phyloP scores from a whole-genome alignment of 257 asterid species.

The Knoxia roxburghii region DNA sequence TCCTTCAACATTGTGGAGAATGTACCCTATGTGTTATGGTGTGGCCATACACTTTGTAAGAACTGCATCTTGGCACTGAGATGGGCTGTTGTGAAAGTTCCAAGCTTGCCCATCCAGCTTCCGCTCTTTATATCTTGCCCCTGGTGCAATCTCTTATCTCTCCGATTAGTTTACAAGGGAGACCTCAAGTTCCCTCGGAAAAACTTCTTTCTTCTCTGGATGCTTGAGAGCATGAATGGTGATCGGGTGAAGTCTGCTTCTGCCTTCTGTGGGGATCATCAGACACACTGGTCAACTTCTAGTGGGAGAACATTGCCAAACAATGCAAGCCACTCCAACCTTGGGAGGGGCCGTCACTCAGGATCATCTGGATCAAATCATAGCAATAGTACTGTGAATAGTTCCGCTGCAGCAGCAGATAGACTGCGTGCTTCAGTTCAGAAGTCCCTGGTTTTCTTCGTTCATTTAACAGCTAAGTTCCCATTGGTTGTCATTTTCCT shows the following conservation, averaged over 20 bases:
- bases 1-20: slow-evolving; percentile 91
- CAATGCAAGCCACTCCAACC: slow-evolving; percentile 26
- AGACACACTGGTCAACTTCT: slow-evolving; percentile 45
- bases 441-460: slow-evolving; percentile 60
- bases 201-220: slow-evolving; percentile 94
- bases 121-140: slow-evolving; percentile 91
- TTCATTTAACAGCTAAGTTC: slow-evolving; percentile 79
- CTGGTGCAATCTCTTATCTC: slow-evolving; percentile 84
- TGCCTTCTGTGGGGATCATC: slow-evolving; percentile 47
- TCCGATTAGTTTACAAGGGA: slow-evolving; percentile 70
- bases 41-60: slow-evolving; percentile 98
- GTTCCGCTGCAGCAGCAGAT: slow-evolving; percentile 38
- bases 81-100: slow-evolving; percentile 83
- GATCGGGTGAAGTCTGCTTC: slow-evolving; percentile 64
- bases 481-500: slow-evolving; percentile 76
- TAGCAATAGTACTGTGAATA: slow-evolving; percentile 23
- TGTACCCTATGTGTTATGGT: slow-evolving; percentile 86
- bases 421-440: slow-evolving; percentile 52
- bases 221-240: slow-evolving; percentile 96
- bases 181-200: slow-evolving; percentile 80
- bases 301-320: slow-evolving; percentile 30
- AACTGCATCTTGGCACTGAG: slow-evolving; percentile 84
- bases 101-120: slow-evolving; percentile 76
- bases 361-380: slow-evolving; percentile 44
- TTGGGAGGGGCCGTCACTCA: slow-evolving; percentile 36